Evolutionary conservation across 345 rosid species (phyloP), one percentile per base, ranked within the genome.

Genomic region (Brassica carinata): DNA sequence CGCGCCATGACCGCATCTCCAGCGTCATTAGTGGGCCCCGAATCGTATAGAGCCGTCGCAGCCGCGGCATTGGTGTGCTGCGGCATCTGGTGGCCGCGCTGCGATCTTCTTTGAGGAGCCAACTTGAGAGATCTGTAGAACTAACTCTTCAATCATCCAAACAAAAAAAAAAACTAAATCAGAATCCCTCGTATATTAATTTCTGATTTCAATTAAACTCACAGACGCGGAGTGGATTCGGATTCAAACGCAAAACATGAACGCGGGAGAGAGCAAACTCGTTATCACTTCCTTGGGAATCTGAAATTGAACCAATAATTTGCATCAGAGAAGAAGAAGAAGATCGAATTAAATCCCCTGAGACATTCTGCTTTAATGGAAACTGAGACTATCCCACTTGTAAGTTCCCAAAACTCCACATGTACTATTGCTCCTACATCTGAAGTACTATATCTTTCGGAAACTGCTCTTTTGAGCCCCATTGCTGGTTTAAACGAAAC

Each of bases 11-110:
- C 98, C 0, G 98, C 99, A 78, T 94, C 99, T n/a, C 98, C 92
- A 0, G 97, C 97, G 63, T 96, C 98, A 34, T 86, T 82, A 2
- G 90, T 70, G 19, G 90, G 83, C 34, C 88, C 91, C 0, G 89
- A 85, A 86, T 96, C 99, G 73, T 87, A 94, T 11, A 96, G 83
- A 80, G 98, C 87, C 64, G 97, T 86, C 67, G 93, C 84, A 13
- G 98, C 91, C 71, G 97, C 97, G 82, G 92, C 91, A 85, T 92
- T 90, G 85, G 87, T 91, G 84, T 71, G 87, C 87, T 70, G 87
- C 87, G 91, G 98, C 99, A 94, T 87, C 88, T 93, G 98, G 94
- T 93, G 98, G 94, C 99, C 98, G 74, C 99, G 99, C 94, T 96
- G 99, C 71, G 97, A 94, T 83, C 99, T 94, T 87, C 91, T 96